A percentile compares a stretch with the other conserved stretches of the same genome.
Conservation (phyloP, 768 basidiomycete species). For the Pluteus cervinus region DNA sequence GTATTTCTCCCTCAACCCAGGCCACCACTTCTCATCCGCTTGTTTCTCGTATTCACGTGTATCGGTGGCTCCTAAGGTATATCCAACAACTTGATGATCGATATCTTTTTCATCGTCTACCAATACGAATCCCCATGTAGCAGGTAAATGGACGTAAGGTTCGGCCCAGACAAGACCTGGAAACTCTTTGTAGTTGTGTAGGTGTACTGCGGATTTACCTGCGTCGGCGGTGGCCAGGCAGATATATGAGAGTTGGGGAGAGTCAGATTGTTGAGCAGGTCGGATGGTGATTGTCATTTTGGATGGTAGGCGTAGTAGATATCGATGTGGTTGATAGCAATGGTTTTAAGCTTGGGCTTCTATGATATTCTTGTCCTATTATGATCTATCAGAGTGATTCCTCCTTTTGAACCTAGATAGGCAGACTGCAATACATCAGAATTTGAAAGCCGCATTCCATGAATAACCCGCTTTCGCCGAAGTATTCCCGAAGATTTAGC, state of each 20-base stretch:
- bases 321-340: neutral
- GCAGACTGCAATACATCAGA: too few species aligned
- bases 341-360: neutral
- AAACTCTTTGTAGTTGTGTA: conserved; percentile 59
- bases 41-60: conserved; percentile 58
- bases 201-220: conserved; percentile 55
- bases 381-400: too few species aligned
- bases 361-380: too few species aligned
- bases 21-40: conserved; percentile 60
- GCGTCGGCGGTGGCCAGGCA: conserved; percentile 73
- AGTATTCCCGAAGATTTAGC: too few species aligned
- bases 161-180: conserved; percentile 70
- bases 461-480: too few species aligned
- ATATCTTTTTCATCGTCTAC: conserved; percentile 35
- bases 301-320: neutral
- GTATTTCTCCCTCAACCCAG: conserved; percentile 51
- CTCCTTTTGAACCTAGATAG: too few species aligned
- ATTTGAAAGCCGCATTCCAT: too few species aligned
- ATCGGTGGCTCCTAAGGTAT: conserved; percentile 62
- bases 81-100: conserved; percentile 54
- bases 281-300: conserved; percentile 47
- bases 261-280: conserved; percentile 47
- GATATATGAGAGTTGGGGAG: conserved; percentile 54
- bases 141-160: conserved; percentile 66
- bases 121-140: conserved; percentile 71